Base-by-base conservation (phyloP, 2,329 filamentous ascomycete genomes). In the Colletotrichum sp. region DNA sequence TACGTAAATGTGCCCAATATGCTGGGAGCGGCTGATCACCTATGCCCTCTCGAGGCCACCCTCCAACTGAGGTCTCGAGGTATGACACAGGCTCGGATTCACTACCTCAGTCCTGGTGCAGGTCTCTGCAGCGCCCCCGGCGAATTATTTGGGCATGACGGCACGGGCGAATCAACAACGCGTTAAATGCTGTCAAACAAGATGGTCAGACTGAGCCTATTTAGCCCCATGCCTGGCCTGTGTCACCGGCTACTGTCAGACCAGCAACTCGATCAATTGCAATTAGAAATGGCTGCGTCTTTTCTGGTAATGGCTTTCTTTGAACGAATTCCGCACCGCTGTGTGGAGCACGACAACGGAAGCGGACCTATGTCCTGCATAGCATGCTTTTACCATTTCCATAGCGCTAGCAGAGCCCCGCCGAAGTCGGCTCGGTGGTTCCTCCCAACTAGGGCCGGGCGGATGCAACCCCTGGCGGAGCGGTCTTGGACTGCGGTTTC, bases 361-460 rank as follows among this genome's bases (percentile, higher is more conserved):
- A 65, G 73, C 73, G 73, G 66, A 67, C 63, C 73, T 74, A n/a
- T 58, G 21, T 63, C n/a, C 67, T 34, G 73, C 55, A 63, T 21
- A 61, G 64, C 73, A 65, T 73, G 24, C 64, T 65, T 72, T 38
- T 68, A 38, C 69, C 63, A 57, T 60, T 28, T 55, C 58, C 34
- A 68, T 65, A 18, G 43, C 74, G 71, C 74, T 76, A 74, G 48
- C 74, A 18, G 64, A 66, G 60, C 38, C 60, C 63, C 72, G 58
- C 74, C 74, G 74, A 75, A 64, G 63, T 76, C 74, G 74, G 74
- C 74, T 76, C 76, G 76, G 76, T 69, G 74, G 52, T 75, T 68
- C 55, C 67, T 70, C 67, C 26, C 57, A 55, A 69, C 75, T 67
- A 76, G 68, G 75, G 74, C 66, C 71, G 66, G 52, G 43, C 72